Conservation (phyloP, 441 rosid species). For the Eutrema salsugineum region DNA sequence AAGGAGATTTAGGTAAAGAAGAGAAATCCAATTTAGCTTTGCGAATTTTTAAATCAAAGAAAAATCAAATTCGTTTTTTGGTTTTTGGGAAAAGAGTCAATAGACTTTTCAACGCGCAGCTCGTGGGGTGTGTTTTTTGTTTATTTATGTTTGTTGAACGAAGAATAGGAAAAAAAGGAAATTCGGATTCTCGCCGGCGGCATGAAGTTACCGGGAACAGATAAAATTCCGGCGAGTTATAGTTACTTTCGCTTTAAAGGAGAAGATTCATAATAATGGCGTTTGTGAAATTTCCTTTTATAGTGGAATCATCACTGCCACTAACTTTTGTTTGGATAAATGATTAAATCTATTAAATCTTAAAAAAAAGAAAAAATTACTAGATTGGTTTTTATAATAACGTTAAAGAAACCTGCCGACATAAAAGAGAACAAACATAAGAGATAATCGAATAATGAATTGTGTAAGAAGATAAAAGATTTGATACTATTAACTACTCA, state of each 20-base stretch:
- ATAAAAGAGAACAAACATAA: constrained; percentile 2
- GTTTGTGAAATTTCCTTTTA: neutral
- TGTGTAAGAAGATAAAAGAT: neutral
- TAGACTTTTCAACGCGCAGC: constrained; percentile 12
- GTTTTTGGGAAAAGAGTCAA: constrained; percentile 11
- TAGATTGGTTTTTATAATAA: neutral
- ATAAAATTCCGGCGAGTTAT: neutral
- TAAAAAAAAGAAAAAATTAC: neutral
- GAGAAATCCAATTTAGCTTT: neutral
- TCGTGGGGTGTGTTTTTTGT: constrained; percentile 7
- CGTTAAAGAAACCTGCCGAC: constrained; percentile 7
- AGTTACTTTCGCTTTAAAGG: neutral
- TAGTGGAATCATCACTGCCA: neutral
- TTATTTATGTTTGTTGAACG: neutral
- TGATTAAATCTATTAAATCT: neutral
- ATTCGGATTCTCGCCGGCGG: neutral
- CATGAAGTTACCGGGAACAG: neutral
- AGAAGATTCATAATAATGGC: neutral
- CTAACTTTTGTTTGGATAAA: neutral
- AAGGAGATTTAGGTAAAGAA: neutral
- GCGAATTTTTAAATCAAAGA: neutral
- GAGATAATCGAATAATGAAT: neutral
- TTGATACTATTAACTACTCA: neutral
- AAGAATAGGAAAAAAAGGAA: neutral
- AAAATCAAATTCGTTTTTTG: neutral